Percentiles rank a stretch among this genome's conserved stretches.
phyloP scores from a whole-genome alignment of 2,329 filamentous ascomycete species.

The Thelonectria blattea region DNA sequence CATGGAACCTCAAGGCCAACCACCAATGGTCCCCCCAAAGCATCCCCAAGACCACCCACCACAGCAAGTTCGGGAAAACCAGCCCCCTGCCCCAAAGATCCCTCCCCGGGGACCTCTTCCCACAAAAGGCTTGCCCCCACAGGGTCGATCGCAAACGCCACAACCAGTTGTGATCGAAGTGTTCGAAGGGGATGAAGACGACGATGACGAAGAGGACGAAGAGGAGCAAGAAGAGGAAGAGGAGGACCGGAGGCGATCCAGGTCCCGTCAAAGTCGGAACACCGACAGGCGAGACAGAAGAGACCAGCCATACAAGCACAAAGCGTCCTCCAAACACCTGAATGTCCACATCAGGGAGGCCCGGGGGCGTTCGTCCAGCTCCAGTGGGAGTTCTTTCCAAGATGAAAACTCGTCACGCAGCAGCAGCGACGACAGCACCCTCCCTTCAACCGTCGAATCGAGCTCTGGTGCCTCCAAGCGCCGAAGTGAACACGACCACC shows the following conservation, averaged over 20 bases:
- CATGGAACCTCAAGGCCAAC: not conserved
- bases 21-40: not conserved
- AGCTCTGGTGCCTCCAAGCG: constrained; percentile 18
- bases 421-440: constrained; percentile 25
- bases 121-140: not conserved
- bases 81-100: too few relatives aligned
- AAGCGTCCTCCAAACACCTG: not conserved
- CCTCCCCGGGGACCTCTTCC: too few relatives aligned
- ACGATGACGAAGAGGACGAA: too few relatives aligned
- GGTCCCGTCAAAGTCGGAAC: not conserved
- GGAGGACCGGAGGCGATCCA: not conserved
- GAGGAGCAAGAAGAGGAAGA: not conserved
- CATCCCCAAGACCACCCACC: not conserved
- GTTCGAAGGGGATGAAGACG: too few relatives aligned
- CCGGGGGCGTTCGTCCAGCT: not conserved
- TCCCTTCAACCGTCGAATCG: constrained; percentile 28
- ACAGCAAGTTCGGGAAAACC: too few relatives aligned
- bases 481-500: not conserved
- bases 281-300: not conserved
- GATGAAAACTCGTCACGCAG: constrained; percentile 12
- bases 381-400: constrained; percentile 18
- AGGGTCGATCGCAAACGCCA: not conserved
- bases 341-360: not conserved
- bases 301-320: not conserved
- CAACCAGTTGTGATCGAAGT: not conserved